phyloP scores from a whole-genome alignment of 371 early-diverging fungal species.

The Chytridium lagenaria region DNA sequence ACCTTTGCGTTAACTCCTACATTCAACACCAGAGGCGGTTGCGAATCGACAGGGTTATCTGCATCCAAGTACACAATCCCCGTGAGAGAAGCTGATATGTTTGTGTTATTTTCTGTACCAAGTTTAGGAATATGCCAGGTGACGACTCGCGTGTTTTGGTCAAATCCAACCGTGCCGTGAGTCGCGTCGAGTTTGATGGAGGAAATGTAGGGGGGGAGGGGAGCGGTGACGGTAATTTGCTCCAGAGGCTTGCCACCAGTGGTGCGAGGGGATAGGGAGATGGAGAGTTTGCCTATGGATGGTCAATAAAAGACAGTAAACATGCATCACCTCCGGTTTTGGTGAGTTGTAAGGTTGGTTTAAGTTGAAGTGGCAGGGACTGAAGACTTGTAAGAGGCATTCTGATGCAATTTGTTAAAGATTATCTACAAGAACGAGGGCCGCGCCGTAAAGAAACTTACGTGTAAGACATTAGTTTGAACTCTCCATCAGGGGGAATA shows the following conservation, averaged over 20 bases:
- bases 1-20: constrained; percentile 72
- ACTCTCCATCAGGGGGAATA: constrained; percentile 93
- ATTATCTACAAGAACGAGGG: constrained; percentile 8
- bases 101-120: constrained; percentile 1
- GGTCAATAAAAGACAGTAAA: neutral
- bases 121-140: neutral
- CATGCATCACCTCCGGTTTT: constrained; percentile 3
- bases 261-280: constrained; percentile 67
- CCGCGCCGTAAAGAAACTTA: constrained; percentile 29
- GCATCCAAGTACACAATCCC: constrained; percentile 1
- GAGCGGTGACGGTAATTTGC: constrained; percentile 64
- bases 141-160: constrained; percentile 47
- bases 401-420: neutral
- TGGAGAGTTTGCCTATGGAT: constrained; percentile 66
- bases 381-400: constrained; percentile 44
- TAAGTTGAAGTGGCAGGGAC: neutral
- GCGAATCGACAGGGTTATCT: neutral
- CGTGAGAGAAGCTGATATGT: neutral
- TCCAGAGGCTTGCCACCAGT: constrained; percentile 76
- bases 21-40: constrained; percentile 54
- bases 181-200: constrained; percentile 46
- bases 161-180: constrained; percentile 74
- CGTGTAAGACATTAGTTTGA: constrained; percentile 83
- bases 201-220: constrained; percentile 60
- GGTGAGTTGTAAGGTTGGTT: constrained; percentile 9